Conservation (phyloP, 164 flowering plant genomes). For the Stephania cephalantha region DNA sequence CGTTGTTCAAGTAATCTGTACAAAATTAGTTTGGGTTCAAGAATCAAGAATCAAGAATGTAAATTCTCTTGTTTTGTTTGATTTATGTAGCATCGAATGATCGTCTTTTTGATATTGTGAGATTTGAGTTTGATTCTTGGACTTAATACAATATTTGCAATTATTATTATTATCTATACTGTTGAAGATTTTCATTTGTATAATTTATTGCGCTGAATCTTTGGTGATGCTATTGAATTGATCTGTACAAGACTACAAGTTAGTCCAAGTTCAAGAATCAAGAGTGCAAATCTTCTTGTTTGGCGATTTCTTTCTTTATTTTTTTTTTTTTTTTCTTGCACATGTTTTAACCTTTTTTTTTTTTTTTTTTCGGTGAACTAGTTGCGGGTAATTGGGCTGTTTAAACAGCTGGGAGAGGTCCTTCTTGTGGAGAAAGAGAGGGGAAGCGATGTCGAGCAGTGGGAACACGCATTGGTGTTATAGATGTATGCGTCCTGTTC, state of each 20-base stretch:
- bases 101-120: neutral
- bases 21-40: neutral
- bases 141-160: neutral
- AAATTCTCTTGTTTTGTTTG: neutral
- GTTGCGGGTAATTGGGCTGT: neutral
- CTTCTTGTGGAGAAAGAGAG: slow-evolving; percentile 8
- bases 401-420: neutral
- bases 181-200: neutral
- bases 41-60: neutral
- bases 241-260: too few relatives aligned
- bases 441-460: slow-evolving; percentile 43
- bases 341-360: neutral
- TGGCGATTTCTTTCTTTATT: neutral
- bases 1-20: too few relatives aligned
- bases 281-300: neutral
- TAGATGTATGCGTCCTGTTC: slow-evolving; percentile 56
- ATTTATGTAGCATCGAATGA: neutral
- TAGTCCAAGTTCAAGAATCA: neutral
- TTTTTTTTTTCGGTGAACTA: neutral
- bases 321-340: neutral
- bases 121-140: neutral
- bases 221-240: too few relatives aligned
- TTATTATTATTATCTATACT: neutral
- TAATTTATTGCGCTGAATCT: neutral
- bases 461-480: slow-evolving; percentile 82